Evolutionary conservation across 257 asterid species (phyloP), one percentile per base, ranked within the genome.

Genomic region (Jasminum sambac): DNA sequence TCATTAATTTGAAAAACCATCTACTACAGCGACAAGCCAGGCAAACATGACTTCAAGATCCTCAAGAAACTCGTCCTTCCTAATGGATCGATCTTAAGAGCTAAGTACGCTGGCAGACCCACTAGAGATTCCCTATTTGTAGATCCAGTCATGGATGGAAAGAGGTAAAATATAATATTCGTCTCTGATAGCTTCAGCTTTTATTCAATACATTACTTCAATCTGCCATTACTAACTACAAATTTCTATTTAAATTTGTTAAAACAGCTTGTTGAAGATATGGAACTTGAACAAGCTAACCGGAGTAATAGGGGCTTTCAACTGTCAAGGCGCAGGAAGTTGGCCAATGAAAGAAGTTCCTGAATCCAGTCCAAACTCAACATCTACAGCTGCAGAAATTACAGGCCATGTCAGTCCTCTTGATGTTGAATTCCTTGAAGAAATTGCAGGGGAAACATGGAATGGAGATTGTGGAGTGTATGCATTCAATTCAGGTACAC

Each of bases 301-400:
- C 1, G 92, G 95, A 34, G 81, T 87, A 1, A 62, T 87, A 0
- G 95, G 92, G 11, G 87, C 79, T 74, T 87, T 87, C 77, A 87
- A 89, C 84, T 89, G 90, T 82, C 95, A 87, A 83, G 96, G 90
- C 4, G 84, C 87, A 0, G 96, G 90, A 80, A 65, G 42, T 60
- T 85, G 92, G 94, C 85, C 68, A 17, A 70, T 84, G 87, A 78
- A 84, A 67, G 76, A 85, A 65, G 77, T 78, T 44, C 57, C 48
- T 0, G 76, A 80, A 3, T 55, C 63, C 59, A 37, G 69, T 9
- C 60, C 24, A 23, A 64, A 34, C 57, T 8, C 66, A 17, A 30
- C 57, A 36, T 11, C 59, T 0, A 16, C 41, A 55, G 63, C 76
- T 1, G 26, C 12, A 30, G 37, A 76, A 7, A 50, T 87, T 23